These are phyloP conservation scores for Aotearoamyces nothofagi DNA, from an alignment of 2,329 filamentous ascomycete genomes.

Conservation along the genomic window DNA sequence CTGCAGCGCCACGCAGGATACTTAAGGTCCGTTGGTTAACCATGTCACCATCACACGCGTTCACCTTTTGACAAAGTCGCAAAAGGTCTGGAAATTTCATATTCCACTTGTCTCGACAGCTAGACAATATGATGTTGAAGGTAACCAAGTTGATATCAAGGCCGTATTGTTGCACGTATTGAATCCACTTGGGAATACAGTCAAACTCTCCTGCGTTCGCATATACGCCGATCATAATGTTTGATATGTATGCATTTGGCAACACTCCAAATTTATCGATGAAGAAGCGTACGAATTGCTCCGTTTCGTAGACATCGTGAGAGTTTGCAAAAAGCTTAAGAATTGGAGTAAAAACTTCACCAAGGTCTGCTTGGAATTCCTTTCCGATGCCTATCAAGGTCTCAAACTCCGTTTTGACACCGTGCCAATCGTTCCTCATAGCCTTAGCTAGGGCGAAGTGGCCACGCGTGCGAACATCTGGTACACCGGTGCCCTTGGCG, in stretches of 20 bases:
- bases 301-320: slow-evolving; percentile 13
- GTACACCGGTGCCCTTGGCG: neutral
- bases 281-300: slow-evolving; percentile 14
- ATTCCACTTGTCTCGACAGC: slow-evolving; percentile 11
- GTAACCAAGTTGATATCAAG: slow-evolving; percentile 10
- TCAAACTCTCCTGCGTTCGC: slow-evolving; percentile 13
- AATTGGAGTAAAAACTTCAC: slow-evolving; percentile 13
- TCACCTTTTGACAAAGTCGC: slow-evolving; percentile 9
- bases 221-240: slow-evolving; percentile 15
- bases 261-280: slow-evolving; percentile 9
- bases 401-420: slow-evolving; percentile 13
- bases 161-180: slow-evolving; percentile 10
- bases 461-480: slow-evolving; percentile 13
- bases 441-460: slow-evolving; percentile 18
- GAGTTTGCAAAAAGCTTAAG: slow-evolving; percentile 14
- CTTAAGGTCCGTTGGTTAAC: slow-evolving; percentile 7
- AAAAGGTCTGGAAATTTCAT: slow-evolving; percentile 12
- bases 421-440: slow-evolving; percentile 15
- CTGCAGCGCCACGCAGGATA: slow-evolving; percentile 6
- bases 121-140: slow-evolving; percentile 15
- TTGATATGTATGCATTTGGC: slow-evolving; percentile 9
- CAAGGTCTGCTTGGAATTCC: slow-evolving; percentile 6
- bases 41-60: slow-evolving; percentile 4
- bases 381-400: slow-evolving; percentile 9
- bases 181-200: slow-evolving; percentile 15